phyloP scores from a whole-genome alignment of 139 green algal genomes.

The Picochlorum sp. region DNA sequence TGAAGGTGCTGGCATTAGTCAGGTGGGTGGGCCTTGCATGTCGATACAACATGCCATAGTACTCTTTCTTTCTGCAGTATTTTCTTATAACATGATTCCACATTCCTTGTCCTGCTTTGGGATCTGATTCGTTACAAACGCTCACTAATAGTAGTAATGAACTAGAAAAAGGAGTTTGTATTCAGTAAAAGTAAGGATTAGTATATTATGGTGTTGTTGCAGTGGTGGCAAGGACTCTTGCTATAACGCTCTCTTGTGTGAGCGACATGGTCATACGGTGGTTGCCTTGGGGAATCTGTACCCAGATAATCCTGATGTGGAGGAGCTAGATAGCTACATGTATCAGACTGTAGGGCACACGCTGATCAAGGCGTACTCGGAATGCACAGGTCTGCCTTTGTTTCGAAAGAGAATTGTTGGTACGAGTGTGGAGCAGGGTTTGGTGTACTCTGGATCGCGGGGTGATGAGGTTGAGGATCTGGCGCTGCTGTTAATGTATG shows the following conservation, averaged over 20 bases:
- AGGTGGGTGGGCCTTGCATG: slow-evolving; percentile 13
- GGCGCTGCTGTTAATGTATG: slow-evolving; percentile 54
- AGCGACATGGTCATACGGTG: slow-evolving; percentile 51
- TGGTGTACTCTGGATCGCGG: slow-evolving; percentile 53
- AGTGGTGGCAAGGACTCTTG: slow-evolving; percentile 74
- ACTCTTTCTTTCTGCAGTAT: too few species aligned
- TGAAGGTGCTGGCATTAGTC: slow-evolving; percentile 27
- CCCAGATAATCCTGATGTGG: slow-evolving; percentile 29
- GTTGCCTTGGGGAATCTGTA: slow-evolving; percentile 71
- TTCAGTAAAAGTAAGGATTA: too few species aligned
- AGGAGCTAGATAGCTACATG: slow-evolving; percentile 93
- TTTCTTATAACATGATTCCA: too few species aligned
- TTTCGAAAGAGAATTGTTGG: slow-evolving; percentile 66
- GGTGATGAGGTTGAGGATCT: slow-evolving; percentile 95
- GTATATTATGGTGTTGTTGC: background rate
- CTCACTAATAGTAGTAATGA: too few species aligned
- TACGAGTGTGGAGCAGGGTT: slow-evolving; percentile 34
- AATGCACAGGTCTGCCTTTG: slow-evolving; percentile 77
- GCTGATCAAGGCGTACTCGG: slow-evolving; percentile 65
- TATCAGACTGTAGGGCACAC: slow-evolving; percentile 93
- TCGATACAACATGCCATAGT: background rate
- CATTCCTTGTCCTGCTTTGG: too few species aligned
- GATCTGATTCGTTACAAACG: too few species aligned
- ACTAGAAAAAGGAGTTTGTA: too few species aligned
- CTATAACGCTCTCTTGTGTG: slow-evolving; percentile 52